phyloP scores from a whole-genome alignment of 164 flowering plant genomes.

The Protea cynaroides region DNA sequence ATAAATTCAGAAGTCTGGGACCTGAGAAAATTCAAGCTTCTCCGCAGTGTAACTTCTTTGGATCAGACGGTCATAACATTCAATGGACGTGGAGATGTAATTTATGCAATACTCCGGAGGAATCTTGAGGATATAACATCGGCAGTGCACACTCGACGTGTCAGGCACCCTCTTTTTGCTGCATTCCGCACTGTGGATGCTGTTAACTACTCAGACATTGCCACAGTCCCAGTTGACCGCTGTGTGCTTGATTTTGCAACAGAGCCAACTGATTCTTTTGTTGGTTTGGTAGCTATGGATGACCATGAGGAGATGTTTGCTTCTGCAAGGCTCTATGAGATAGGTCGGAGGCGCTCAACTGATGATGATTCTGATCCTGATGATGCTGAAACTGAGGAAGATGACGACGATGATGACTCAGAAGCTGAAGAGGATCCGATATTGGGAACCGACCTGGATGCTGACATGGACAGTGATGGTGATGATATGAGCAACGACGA shows the following conservation, averaged over 20 bases:
- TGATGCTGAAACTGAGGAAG: conserved; percentile 83
- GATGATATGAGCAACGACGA: conserved; percentile 49
- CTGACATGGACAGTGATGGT: conserved; percentile 54
- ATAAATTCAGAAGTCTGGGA: conserved; percentile 98
- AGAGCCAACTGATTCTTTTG: conserved; percentile 83
- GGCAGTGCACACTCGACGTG: conserved; percentile 69
- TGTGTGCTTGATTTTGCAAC: conserved; percentile 88
- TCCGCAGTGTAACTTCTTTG: conserved; percentile 79
- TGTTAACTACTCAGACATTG: conserved; percentile 84
- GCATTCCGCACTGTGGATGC: conserved; percentile 93
- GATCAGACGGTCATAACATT: conserved; percentile 85
- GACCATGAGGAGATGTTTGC: conserved; percentile 86
- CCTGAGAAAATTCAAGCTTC: conserved; percentile 76
- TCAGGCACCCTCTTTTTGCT: conserved; percentile 69
- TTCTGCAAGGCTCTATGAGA: conserved; percentile 80
- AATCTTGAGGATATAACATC: conserved; percentile 82
- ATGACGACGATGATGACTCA: conserved; percentile 67
- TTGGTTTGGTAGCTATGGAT: conserved; percentile 86
- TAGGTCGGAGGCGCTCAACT: conserved; percentile 78
- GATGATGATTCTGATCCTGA: conserved; percentile 98
- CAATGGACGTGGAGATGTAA: conserved; percentile 77
- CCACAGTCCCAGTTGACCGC: conserved; percentile 83
- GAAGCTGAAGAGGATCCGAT: conserved; percentile 49
- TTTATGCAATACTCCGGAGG: conserved; percentile 79
- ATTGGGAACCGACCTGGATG: conserved; percentile 41